Percentiles rank a stretch among this genome's conserved stretches.
phyloP scores from a whole-genome alignment of 306 rosid genomes.

The Astragalus membranaceus region DNA sequence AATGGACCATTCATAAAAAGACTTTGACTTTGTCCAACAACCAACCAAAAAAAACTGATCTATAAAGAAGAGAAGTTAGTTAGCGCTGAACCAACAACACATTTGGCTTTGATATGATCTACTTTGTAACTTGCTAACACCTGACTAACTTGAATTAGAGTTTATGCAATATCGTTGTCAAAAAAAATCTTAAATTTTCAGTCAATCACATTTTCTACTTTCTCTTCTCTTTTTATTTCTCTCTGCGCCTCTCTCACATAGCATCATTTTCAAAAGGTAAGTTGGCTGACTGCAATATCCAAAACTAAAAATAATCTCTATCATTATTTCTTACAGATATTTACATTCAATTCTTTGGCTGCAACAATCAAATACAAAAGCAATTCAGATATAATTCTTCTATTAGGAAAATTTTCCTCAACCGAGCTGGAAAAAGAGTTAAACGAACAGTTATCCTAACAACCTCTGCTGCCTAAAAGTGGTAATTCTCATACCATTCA shows the following conservation, averaged over 20 bases:
- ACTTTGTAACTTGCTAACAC: no score
- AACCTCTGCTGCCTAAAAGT: neutral
- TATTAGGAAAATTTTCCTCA: neutral
- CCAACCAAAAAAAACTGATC: no score
- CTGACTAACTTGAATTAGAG: no score
- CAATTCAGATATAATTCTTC: neutral
- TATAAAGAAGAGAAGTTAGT: no score
- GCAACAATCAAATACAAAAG: neutral
- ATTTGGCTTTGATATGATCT: no score
- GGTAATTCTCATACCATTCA: neutral
- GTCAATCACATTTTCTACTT: no score
- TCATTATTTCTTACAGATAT: neutral
- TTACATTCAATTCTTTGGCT: slow-evolving; percentile 1
- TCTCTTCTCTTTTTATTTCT: no score
- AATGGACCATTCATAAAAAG: no score
- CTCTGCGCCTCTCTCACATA: neutral
- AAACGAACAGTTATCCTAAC: neutral
- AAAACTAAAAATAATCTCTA: neutral
- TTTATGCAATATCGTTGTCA: no score
- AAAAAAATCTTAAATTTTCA: no score
- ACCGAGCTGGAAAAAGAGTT: neutral
- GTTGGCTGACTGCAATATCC: neutral
- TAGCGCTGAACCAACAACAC: no score
- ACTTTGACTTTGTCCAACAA: no score
- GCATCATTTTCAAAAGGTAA: neutral